Evolutionary conservation across 164 flowering plant species (phyloP).

Genomic region (Chimonanthus praecox): DNA sequence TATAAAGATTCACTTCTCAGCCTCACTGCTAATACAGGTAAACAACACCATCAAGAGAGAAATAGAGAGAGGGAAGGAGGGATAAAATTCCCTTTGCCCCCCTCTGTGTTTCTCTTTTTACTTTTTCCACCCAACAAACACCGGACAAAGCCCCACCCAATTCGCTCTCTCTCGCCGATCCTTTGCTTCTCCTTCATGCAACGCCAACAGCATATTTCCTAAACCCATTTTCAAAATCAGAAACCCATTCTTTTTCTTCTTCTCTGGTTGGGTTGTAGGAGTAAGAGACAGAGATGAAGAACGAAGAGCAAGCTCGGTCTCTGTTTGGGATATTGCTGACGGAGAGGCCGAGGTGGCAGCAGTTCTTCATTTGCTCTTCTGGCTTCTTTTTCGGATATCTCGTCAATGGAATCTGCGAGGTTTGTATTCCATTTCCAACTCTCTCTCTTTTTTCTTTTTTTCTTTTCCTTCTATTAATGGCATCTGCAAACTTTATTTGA

Average conservation of each 20-base stretch:
- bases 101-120: not conserved
- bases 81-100: not conserved
- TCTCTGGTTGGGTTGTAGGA: not conserved
- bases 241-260: not conserved
- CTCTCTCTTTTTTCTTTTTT: not conserved
- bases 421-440: constrained; percentile 5
- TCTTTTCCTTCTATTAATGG: not conserved
- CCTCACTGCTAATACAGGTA: no score
- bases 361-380: constrained; percentile 76
- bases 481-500: not conserved
- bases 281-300: constrained; percentile 37
- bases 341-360: constrained; percentile 67
- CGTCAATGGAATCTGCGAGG: constrained; percentile 96
- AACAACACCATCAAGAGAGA: no score
- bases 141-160: not conserved
- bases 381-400: constrained; percentile 98
- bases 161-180: not conserved
- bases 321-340: constrained; percentile 73
- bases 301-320: constrained; percentile 60
- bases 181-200: not conserved
- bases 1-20: no score
- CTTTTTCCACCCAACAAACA: not conserved
- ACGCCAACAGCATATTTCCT: not conserved
- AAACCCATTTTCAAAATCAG: not conserved
- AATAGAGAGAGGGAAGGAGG: no score